Base-by-base conservation (phyloP, 805 yeast genomes). In the Myxozyma kluyveri region DNA sequence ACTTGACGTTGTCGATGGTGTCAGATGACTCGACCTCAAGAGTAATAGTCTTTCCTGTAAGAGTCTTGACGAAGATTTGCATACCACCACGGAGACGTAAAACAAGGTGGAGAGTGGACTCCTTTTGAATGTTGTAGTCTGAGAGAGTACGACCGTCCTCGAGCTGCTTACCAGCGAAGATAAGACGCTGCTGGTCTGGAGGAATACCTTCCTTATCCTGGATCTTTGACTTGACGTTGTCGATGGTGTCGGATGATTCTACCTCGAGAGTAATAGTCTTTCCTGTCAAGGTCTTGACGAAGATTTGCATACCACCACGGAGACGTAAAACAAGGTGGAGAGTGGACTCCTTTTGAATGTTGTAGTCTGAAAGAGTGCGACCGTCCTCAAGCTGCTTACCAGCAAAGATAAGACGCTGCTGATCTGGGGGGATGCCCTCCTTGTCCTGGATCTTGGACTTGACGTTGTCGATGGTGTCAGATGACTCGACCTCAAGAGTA, bases 351-450 rank as follows among this genome's bases (percentile, higher is more conserved):
- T 90, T 90, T 78, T 89, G 96, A 74, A 90, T 89, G 86, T 90
- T 90, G 91, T 90, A 89, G 78, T 89, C 97, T 61, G 96, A 85
- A 60, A 90, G 77, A 60, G 97, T 90, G 80, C 96, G 87, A 64
- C 96, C 96, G 62, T 86, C 93, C 48, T 61, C 65, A 19, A 61
- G 58, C 52, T 61, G 64, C 60, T 61, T 76, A 21, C 63, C 63
- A 35, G 96, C 96, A 68, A 89, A 89, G 78, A 89, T 89, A 67
- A 89, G 82, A 78, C 96, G 84, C 78, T 89, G 97, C 75, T 89
- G 96, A 76, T 89, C 97, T 67, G 96, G 96, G 72, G 97, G 96
- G 68, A 89, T 89, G 70, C 96, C 96, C 75, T 89, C 96, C 79
- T 88, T 89, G 79, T 89, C 96, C 80, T 88, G 96, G 70, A 89